Percentiles rank a stretch among this genome's conserved stretches.
Conservation (phyloP, 2,329 filamentous ascomycete species). For the Botrytis cinerea region DNA sequence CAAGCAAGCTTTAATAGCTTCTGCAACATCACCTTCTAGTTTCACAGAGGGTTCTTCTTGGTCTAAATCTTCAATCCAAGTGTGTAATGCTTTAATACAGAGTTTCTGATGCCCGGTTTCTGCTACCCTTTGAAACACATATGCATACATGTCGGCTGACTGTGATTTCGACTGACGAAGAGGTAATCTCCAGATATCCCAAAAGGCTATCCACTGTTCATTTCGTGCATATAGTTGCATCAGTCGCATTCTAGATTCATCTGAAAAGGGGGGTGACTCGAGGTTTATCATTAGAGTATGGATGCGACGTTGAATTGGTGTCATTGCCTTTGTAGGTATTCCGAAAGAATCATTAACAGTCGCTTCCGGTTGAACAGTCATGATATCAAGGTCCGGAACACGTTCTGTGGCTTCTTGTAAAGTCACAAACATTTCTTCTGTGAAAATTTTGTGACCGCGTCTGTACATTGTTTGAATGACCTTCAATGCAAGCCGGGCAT, state of each 20-base stretch:
- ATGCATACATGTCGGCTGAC: slow-evolving; percentile 55
- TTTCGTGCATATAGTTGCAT: slow-evolving; percentile 51
- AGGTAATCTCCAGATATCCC: slow-evolving; percentile 60
- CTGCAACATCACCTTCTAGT: slow-evolving; percentile 48
- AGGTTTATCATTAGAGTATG: slow-evolving; percentile 51
- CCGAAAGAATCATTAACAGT: slow-evolving; percentile 31
- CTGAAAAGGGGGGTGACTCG: slow-evolving; percentile 46
- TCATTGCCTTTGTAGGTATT: slow-evolving; percentile 30
- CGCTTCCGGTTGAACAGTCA: slow-evolving; percentile 37
- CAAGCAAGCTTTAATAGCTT: slow-evolving; percentile 56
- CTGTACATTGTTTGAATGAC: slow-evolving; percentile 47
- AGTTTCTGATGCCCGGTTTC: slow-evolving; percentile 46
- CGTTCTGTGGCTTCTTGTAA: slow-evolving; percentile 34
- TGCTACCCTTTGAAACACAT: slow-evolving; percentile 54
- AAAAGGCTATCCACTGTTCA: slow-evolving; percentile 58
- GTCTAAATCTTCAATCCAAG: slow-evolving; percentile 60
- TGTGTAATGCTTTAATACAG: slow-evolving; percentile 53
- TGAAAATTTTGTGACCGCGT: slow-evolving; percentile 46
- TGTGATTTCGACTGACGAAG: slow-evolving; percentile 53
- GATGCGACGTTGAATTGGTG: slow-evolving; percentile 39
- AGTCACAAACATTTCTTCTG: slow-evolving; percentile 38
- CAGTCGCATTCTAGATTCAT: slow-evolving; percentile 46
- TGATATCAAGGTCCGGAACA: neutral
- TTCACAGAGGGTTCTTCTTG: slow-evolving; percentile 54
- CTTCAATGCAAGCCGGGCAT: slow-evolving; percentile 43